phyloP scores from a whole-genome alignment of 2,329 filamentous ascomycete genomes.

The Pyricularia pennisetigena region DNA sequence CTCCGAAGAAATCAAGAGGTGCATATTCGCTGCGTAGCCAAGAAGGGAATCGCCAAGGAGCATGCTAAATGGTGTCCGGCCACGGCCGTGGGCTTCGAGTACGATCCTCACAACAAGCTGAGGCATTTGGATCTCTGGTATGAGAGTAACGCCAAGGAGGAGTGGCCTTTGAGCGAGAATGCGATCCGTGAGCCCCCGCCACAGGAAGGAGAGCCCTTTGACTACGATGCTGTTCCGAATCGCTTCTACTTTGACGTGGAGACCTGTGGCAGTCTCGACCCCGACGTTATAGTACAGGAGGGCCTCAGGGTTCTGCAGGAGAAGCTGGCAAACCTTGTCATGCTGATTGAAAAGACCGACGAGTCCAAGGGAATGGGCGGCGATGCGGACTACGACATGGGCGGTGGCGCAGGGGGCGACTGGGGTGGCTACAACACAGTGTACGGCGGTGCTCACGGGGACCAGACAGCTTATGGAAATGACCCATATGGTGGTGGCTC shows the following conservation, averaged over 20 bases:
- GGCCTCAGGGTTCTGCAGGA: slow-evolving; percentile 83
- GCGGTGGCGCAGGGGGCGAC: slow-evolving; percentile 37
- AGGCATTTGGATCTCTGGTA: slow-evolving; percentile 92
- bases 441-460: slow-evolving; percentile 20
- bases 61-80: slow-evolving; percentile 97
- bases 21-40: slow-evolving; percentile 83
- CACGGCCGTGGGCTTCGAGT: slow-evolving; percentile 89
- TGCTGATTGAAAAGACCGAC: slow-evolving; percentile 4
- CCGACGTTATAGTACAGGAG: slow-evolving; percentile 79
- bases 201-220: slow-evolving; percentile 76
- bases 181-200: slow-evolving; percentile 70
- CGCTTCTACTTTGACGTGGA: slow-evolving; percentile 94
- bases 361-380: slow-evolving; percentile 20
- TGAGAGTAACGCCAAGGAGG: slow-evolving; percentile 69
- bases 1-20: slow-evolving; percentile 83
- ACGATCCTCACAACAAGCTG: slow-evolving; percentile 95
- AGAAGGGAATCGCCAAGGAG: slow-evolving; percentile 98
- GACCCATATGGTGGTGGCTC: slow-evolving; percentile 4
- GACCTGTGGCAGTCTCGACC: slow-evolving; percentile 76
- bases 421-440: slow-evolving; percentile 59
- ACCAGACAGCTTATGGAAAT: slow-evolving; percentile 3
- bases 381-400: slow-evolving; percentile 39
- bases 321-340: slow-evolving; percentile 70
- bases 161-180: slow-evolving; percentile 79
- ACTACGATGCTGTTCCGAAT: slow-evolving; percentile 77